Base-by-base conservation (phyloP, 1,284 basidiomycete genomes). In the Butyriboletus pseudospeciosus region DNA sequence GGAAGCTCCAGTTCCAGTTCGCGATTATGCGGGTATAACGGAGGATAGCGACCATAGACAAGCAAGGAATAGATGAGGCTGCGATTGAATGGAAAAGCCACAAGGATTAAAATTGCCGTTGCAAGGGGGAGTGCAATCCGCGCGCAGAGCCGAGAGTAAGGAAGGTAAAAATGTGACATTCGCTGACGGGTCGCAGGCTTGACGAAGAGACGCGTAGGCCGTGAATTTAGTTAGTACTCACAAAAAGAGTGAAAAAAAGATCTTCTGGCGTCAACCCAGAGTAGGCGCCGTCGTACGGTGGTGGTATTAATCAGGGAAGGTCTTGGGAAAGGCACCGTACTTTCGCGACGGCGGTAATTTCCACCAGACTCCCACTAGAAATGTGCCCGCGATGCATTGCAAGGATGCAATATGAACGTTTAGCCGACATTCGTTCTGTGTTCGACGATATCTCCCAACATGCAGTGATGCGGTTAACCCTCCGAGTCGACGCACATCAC, bases 1-100 rank as follows among this genome's bases (percentile, higher is more conserved):
- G 62, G 51, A 1, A 66, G 43, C 6, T 56, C 47, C 16, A 53
- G 52, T 47, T 68, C 53, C 20, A 44, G 36, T 38, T 58, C 16
- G 41, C 26, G 53, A 9, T 65, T 41, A 5, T 56, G 28, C 0
- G 49, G 40, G 46, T 66, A 66, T 42, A 65, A 39, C n/a, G 65
- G 67, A 14, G 65, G 65, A 42, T 59, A 68, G 16, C 56, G 64
- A 46, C 55, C 54, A 46, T 68, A 34, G 16, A 55, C 13, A 9
- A 61, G 23, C 6, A 68, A 34, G 13, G 56, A 55, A 20, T 52
- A 25, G 25, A 65, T 13, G 41, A 65, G 66, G 44, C 66, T 62
- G 28, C 57, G 63, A 49, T 65, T 68, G 55, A 63, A 65, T 8
- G 64, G 66, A 47, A 67, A 65, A n/a, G 50, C 64, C 0, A 49